phyloP scores from a whole-genome alignment of 2,329 filamentous ascomycete species.

The Fusarium chuoi region DNA sequence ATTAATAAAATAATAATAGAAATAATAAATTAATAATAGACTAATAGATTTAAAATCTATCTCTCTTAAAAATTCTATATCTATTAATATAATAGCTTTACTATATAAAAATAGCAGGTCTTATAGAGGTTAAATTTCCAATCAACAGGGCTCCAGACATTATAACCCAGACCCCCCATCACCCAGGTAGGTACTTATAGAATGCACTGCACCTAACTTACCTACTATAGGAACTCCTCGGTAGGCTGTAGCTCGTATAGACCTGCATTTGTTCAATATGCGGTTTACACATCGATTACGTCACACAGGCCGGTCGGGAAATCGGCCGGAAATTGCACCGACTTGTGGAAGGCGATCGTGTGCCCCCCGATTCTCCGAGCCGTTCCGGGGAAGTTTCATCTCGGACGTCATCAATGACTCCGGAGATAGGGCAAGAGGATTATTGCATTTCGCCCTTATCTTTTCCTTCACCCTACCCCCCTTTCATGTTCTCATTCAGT shows the following conservation, averaged over 20 bases:
- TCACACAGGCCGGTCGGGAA: conserved; percentile 1
- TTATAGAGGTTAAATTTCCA: too few species aligned
- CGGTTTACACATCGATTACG: background rate
- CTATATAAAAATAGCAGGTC: too few species aligned
- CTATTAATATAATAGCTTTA: too few species aligned
- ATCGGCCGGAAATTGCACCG: conserved; percentile 25
- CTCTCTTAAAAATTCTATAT: too few species aligned
- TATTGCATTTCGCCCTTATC: background rate
- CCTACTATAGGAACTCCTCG: background rate
- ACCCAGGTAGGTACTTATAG: background rate
- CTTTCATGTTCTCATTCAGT: background rate
- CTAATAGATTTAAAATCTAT: too few species aligned
- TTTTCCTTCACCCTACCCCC: too few species aligned
- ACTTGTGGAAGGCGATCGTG: conserved; percentile 24
- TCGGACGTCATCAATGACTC: conserved; percentile 40
- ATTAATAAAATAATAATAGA: too few species aligned
- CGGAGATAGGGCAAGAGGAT: conserved; percentile 15
- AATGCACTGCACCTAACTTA: background rate
- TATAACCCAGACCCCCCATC: too few species aligned
- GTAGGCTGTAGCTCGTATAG: background rate
- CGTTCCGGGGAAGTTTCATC: conserved; percentile 38
- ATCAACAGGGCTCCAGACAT: too few species aligned
- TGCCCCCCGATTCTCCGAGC: conserved; percentile 37
- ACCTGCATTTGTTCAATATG: background rate
- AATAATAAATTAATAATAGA: too few species aligned